These are phyloP conservation scores for Penicillium diatomitis DNA, from an alignment of 495 filamentous ascomycete genomes.

Conservation along the genomic window DNA sequence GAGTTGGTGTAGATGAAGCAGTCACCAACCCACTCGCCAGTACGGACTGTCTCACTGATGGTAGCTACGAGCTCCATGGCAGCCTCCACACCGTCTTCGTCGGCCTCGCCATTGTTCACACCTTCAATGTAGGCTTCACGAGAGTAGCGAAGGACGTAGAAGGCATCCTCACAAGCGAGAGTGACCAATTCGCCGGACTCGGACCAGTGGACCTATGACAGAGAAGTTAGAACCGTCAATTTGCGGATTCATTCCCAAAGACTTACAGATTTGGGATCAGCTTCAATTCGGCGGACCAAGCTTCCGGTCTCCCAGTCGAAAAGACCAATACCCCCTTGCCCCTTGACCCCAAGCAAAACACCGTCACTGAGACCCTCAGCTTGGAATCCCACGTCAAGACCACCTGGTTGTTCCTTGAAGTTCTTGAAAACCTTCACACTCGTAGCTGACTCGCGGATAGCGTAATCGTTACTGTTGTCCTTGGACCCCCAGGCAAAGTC, in stretches of 20 bases:
- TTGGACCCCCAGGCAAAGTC: conserved; percentile 98
- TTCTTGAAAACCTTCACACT: conserved; percentile 97
- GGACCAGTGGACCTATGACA: conserved; percentile 83
- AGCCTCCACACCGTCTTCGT: conserved; percentile 96
- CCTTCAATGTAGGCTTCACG: conserved; percentile 79
- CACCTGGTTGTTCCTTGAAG: conserved; percentile 85
- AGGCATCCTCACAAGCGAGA: conserved; percentile 89
- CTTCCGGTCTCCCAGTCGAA: conserved; percentile 92
- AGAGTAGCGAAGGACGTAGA: conserved; percentile 87
- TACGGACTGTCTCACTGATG: conserved; percentile 85
- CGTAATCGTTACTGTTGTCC: conserved; percentile 97
- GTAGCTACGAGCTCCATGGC: conserved; percentile 94
- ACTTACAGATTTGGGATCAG: conserved; percentile 71
- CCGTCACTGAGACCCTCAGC: conserved; percentile 87
- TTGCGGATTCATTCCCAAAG: conserved; percentile 1
- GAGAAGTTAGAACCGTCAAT: conserved; percentile 2
- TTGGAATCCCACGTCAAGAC: conserved; percentile 91
- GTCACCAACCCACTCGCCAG: conserved; percentile 97
- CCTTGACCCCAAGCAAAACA: conserved; percentile 88
- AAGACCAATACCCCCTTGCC: conserved; percentile 87
- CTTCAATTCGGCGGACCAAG: conserved; percentile 88
- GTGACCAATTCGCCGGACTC: conserved; percentile 89
- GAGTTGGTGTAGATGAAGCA: conserved; percentile 98
- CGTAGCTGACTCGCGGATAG: conserved; percentile 85
- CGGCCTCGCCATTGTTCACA: conserved; percentile 67